Evolutionary conservation across 2,329 filamentous ascomycete species (phyloP).

Genomic region (Fusarium decemcellulare): DNA sequence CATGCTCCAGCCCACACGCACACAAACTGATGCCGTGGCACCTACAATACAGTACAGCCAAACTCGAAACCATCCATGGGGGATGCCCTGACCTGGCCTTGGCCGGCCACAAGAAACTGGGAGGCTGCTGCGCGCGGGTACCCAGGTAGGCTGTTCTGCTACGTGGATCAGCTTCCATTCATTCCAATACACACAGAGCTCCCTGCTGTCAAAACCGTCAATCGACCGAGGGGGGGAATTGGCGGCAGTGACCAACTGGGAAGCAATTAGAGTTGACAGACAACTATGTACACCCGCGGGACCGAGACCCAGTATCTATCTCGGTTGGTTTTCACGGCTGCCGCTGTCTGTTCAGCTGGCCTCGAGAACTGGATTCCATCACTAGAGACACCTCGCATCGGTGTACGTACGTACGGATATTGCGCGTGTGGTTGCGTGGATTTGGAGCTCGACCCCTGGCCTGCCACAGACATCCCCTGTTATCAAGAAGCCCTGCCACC

Average conservation of each 20-base stretch:
- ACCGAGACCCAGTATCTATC: background rate
- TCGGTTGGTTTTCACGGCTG: background rate
- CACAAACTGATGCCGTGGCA: slow-evolving; percentile 15
- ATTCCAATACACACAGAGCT: slow-evolving; percentile 30
- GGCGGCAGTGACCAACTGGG: background rate
- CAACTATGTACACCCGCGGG: background rate
- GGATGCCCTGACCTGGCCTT: slow-evolving; percentile 20
- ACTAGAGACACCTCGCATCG: background rate
- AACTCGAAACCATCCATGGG: slow-evolving; percentile 23
- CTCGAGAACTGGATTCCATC: background rate
- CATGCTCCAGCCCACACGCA: slow-evolving; percentile 18
- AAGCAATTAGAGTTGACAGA: background rate
- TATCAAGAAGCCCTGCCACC: slow-evolving; percentile 14
- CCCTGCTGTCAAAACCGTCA: slow-evolving; percentile 21
- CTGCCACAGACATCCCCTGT: slow-evolving; percentile 22
- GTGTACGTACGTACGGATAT: slow-evolving; percentile 13
- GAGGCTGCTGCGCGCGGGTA: slow-evolving; percentile 1
- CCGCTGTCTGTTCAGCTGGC: background rate
- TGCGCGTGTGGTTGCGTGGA: slow-evolving; percentile 11
- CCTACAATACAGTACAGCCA: slow-evolving; percentile 11
- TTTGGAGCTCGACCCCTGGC: slow-evolving; percentile 22
- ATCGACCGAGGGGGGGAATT: slow-evolving; percentile 9
- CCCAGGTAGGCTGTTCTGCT: slow-evolving; percentile 1
- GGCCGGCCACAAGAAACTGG: background rate
- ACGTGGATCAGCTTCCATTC: slow-evolving; percentile 31